phyloP scores from a whole-genome alignment of 306 rosid species.

The Malus asiatica region DNA sequence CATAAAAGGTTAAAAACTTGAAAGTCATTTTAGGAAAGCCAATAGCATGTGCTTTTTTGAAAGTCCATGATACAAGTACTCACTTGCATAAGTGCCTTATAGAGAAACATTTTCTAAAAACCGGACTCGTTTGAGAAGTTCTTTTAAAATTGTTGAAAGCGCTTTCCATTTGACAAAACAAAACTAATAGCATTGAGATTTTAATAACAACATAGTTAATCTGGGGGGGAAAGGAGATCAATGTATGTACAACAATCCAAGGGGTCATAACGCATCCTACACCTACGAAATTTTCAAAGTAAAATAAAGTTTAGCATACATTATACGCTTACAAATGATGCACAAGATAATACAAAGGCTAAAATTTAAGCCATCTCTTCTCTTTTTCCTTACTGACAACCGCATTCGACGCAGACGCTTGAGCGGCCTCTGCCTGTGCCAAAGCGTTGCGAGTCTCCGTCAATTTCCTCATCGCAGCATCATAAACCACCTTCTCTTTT shows the following conservation, averaged over 20 bases:
- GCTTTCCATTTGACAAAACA: too few relatives aligned
- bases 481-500: conserved; percentile 75
- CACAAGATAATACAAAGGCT: conserved; percentile 11
- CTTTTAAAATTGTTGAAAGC: too few relatives aligned
- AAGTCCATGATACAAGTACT: too few relatives aligned
- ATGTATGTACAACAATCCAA: neutral
- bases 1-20: too few relatives aligned
- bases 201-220: too few relatives aligned
- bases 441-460: conserved; percentile 69
- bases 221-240: neutral
- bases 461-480: conserved; percentile 74
- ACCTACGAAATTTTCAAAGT: neutral
- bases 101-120: too few relatives aligned
- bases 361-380: conserved; percentile 91
- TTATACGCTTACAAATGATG: neutral
- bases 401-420: conserved; percentile 79
- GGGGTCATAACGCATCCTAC: neutral
- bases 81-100: too few relatives aligned
- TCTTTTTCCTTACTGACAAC: conserved; percentile 80
- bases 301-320: neutral
- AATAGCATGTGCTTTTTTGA: too few relatives aligned
- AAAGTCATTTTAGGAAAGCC: too few relatives aligned
- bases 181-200: too few relatives aligned
- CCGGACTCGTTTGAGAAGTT: too few relatives aligned
- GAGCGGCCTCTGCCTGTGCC: conserved; percentile 65